Conservation (phyloP, 495 filamentous ascomycete species). For the Trichocladium antarcticum region DNA sequence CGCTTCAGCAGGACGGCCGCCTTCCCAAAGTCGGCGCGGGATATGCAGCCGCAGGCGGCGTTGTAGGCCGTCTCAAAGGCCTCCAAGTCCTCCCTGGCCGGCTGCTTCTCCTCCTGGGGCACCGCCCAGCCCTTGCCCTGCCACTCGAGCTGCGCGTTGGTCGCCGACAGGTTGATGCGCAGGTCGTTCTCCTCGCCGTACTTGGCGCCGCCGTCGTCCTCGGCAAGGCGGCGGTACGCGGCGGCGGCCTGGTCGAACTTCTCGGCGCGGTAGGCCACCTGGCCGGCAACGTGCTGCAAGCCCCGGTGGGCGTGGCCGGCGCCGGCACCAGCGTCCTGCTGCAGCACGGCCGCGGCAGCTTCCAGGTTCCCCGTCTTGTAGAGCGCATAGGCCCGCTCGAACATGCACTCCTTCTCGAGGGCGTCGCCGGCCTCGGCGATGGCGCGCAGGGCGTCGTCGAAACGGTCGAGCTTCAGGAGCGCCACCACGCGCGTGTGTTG, state of each 20-base stretch:
- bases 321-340: conserved; percentile 28
- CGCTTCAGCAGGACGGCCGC: conserved; percentile 71
- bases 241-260: conserved; percentile 61
- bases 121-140: conserved; percentile 40
- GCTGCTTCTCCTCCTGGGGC: conserved; percentile 38
- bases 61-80: conserved; percentile 93
- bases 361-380: conserved; percentile 75
- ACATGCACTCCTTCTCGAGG: conserved; percentile 51
- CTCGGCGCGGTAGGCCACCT: conserved; percentile 78
- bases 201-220: conserved; percentile 31
- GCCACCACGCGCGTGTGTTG: conserved; percentile 75
- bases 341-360: conserved; percentile 53
- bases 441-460: conserved; percentile 71
- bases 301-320: conserved; percentile 27
- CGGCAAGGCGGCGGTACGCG: conserved; percentile 54
- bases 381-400: conserved; percentile 84
- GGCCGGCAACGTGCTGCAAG: conserved; percentile 73
- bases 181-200: conserved; percentile 73
- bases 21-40: conserved; percentile 61
- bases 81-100: conserved; percentile 66
- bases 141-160: conserved; percentile 83
- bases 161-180: conserved; percentile 70
- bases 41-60: conserved; percentile 76
- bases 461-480: conserved; percentile 86
- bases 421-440: conserved; percentile 60